Conservation (phyloP, 2,329 filamentous ascomycete genomes). For the Alternaria tenuissima region DNA sequence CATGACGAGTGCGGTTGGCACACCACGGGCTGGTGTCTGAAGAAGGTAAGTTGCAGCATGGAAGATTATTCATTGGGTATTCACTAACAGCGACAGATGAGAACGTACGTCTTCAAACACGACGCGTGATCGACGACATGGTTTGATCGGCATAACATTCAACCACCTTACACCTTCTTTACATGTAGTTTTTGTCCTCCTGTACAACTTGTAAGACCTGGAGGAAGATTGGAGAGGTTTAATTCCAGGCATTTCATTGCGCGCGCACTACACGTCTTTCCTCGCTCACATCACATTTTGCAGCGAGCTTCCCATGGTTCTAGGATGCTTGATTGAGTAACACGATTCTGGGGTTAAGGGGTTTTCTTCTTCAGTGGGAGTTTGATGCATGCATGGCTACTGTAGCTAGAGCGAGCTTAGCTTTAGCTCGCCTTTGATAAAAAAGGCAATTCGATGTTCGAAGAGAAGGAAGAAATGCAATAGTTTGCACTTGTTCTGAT, state of each 20-base stretch:
- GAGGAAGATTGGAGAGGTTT: slow-evolving; percentile 6
- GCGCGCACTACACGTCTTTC: background rate
- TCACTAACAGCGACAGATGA: slow-evolving; percentile 5
- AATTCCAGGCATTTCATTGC: slow-evolving; percentile 3
- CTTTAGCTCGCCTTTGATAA: background rate
- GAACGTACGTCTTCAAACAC: background rate
- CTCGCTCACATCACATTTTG: background rate
- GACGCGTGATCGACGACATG: background rate
- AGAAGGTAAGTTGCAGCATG: slow-evolving; percentile 11
- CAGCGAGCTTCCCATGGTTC: slow-evolving; percentile 2
- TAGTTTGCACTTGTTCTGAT: background rate
- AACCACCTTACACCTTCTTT: slow-evolving; percentile 24
- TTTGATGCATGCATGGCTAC: slow-evolving; percentile 11
- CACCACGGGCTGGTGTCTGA: slow-evolving; percentile 35
- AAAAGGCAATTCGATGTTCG: background rate
- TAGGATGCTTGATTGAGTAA: slow-evolving; percentile 18
- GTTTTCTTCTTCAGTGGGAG: slow-evolving; percentile 7
- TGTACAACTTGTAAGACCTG: slow-evolving; percentile 25
- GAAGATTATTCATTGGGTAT: background rate
- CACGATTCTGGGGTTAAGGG: slow-evolving; percentile 13
- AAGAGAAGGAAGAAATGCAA: slow-evolving; percentile 10
- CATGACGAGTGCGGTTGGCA: slow-evolving; percentile 44
- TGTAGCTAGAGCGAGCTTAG: slow-evolving; percentile 6
- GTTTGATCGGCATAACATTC: background rate
- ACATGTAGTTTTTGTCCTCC: slow-evolving; percentile 26